Evolutionary conservation across 2,329 filamentous ascomycete species (phyloP), one percentile per base, ranked within the genome.

Genomic region (Thielaviopsis populi): DNA sequence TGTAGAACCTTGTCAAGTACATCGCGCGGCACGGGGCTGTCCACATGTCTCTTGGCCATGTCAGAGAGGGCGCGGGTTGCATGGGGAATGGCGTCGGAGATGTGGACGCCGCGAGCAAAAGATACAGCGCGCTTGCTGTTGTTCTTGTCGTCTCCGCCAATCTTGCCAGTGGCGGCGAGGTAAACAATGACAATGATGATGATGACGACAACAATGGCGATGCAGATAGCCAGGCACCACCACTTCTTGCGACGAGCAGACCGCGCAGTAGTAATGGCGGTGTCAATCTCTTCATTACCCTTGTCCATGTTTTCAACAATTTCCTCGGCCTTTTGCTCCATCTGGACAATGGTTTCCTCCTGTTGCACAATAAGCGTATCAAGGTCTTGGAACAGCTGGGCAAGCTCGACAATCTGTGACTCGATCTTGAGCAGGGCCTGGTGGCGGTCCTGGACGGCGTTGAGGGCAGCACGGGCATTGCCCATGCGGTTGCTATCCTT

Each of bases 191-290:
- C 77, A 58, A 78, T 72, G 62, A 80, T 76, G 50, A 78, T 77
- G 54, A 83, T 75, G 58, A 84, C 73, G 62, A 78, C 69, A 54
- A 84, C 73, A 61, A 84, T 81, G 59, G 74, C 72, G 54, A 83
- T 79, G 69, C 80, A 77, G 71, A 96, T 89, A 70, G 86, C 85
- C 69, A 96, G 76, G 79, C 91, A 96, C 73, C 88, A 91, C 91
- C 91, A 96, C 87, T 96, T 96, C 90, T 95, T 95, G 78, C 85
- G 89, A 69, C 89, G 82, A 61, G 87, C 89, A 69, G 84, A 83
- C 73, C 87, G 81, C 8, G 92, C 92, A 69, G 89, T 95, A 67
- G 81, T 80, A 67, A 96, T 88, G 13, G 91, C 91, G n/a, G 82
- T 82, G 46, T 81, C 84, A 66, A 97, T 88, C 74, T 96, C 84